A percentile compares a stretch with the other conserved stretches of the same genome.
These are phyloP conservation scores for Xylariaceae sp. DNA, from an alignment of 2,329 filamentous ascomycete genomes.

Conservation along the genomic window DNA sequence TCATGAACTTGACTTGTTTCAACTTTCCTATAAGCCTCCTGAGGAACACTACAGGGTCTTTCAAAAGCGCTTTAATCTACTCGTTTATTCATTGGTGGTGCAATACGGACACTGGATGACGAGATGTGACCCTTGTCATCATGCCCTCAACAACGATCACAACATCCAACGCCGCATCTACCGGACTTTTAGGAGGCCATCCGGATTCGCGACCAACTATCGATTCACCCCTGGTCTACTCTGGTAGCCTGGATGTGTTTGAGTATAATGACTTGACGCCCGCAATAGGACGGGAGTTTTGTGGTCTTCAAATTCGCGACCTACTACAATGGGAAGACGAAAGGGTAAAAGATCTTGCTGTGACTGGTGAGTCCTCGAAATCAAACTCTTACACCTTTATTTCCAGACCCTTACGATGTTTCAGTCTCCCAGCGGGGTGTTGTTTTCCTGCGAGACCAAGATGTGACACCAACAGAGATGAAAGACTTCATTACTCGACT, in stretches of 20 bases:
- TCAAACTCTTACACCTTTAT: neutral
- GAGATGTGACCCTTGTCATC: slow-evolving; percentile 2
- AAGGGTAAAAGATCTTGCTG: slow-evolving; percentile 22
- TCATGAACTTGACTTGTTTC: neutral
- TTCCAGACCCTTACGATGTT: slow-evolving; percentile 3
- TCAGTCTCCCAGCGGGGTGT: slow-evolving; percentile 46
- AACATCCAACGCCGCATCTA: neutral
- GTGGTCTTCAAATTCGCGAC: slow-evolving; percentile 31
- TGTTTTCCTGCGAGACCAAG: slow-evolving; percentile 47
- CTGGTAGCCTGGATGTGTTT: slow-evolving; percentile 38
- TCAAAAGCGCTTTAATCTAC: neutral
- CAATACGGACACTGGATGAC: neutral
- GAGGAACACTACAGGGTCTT: too few species aligned
- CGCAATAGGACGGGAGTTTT: slow-evolving; percentile 32
- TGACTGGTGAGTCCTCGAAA: slow-evolving; percentile 22
- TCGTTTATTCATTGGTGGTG: neutral
- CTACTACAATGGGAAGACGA: slow-evolving; percentile 18
- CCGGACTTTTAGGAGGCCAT: slow-evolving; percentile 3
- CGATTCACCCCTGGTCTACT: slow-evolving; percentile 35
- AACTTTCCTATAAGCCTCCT: neutral
- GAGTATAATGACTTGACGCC: slow-evolving; percentile 33
- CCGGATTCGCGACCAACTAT: slow-evolving; percentile 7
- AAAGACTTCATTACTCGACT: slow-evolving; percentile 43
- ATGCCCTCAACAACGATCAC: slow-evolving; percentile 4
- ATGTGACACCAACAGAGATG: slow-evolving; percentile 42